These are phyloP conservation scores for Sphagnum tenellum DNA, from an alignment of 225 moss, liverwort and hornwort species.

Conservation along the genomic window DNA sequence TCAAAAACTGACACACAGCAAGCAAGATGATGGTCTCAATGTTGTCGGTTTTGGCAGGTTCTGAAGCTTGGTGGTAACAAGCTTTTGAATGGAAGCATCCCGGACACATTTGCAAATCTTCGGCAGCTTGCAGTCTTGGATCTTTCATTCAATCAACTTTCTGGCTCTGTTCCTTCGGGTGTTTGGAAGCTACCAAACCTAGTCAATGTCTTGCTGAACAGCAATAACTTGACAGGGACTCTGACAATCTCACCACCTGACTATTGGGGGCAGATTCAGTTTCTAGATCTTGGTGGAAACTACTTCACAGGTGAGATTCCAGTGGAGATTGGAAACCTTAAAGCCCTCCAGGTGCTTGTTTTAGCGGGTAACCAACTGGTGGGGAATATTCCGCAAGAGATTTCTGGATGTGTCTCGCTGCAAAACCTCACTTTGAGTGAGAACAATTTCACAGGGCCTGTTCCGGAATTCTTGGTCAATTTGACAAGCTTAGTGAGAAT, in stretches of 20 bases:
- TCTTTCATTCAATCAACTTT: too few relatives aligned
- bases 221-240: slow-evolving; percentile 9
- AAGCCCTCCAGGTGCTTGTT: slow-evolving; percentile 30
- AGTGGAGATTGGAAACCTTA: slow-evolving; percentile 27
- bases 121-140: too few relatives aligned
- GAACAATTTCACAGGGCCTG: slow-evolving; percentile 36
- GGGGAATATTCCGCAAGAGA: slow-evolving; percentile 40
- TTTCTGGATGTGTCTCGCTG: slow-evolving; percentile 32
- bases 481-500: slow-evolving; percentile 13
- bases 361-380: slow-evolving; percentile 46
- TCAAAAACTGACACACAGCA: too few relatives aligned
- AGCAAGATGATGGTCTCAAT: too few relatives aligned
- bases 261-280: slow-evolving; percentile 14
- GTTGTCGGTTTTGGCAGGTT: slow-evolving; percentile 8
- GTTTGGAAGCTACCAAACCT: slow-evolving; percentile 23
- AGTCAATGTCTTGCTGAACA: slow-evolving; percentile 24
- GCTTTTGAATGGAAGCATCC: slow-evolving; percentile 21
- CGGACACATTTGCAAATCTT: neutral
- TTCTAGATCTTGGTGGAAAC: slow-evolving; percentile 53
- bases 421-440: slow-evolving; percentile 30
- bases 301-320: slow-evolving; percentile 29
- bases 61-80: slow-evolving; percentile 30
- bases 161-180: neutral
- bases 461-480: slow-evolving; percentile 30
- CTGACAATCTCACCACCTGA: slow-evolving; percentile 21